Conservation (phyloP, 2,329 filamentous ascomycete genomes). For the Fonsecaea pedrosoi region DNA sequence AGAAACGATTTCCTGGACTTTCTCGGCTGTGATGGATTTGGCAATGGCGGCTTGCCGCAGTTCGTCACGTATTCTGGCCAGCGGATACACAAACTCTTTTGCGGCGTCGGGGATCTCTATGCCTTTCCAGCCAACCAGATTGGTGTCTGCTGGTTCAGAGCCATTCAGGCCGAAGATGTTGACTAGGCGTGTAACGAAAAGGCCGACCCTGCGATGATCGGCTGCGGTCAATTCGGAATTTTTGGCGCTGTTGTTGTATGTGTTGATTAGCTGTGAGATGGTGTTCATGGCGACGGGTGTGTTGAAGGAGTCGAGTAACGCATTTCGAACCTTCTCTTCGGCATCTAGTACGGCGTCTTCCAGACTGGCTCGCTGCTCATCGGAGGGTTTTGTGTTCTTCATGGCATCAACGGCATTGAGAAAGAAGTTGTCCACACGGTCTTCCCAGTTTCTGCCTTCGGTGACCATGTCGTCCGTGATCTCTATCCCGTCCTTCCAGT, state of each 20-base stretch:
- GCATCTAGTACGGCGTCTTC: constrained; percentile 59
- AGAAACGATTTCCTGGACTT: constrained; percentile 50
- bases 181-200: constrained; percentile 83
- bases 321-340: constrained; percentile 65
- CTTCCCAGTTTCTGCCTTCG: constrained; percentile 79
- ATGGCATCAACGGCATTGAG: constrained; percentile 45
- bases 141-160: constrained; percentile 43
- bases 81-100: constrained; percentile 66
- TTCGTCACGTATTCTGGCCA: constrained; percentile 63
- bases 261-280: constrained; percentile 78
- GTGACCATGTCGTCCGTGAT: constrained; percentile 83
- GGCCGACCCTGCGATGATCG: constrained; percentile 64
- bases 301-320: constrained; percentile 85
- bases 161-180: constrained; percentile 78
- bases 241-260: constrained; percentile 66
- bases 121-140: constrained; percentile 68
- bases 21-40: constrained; percentile 48
- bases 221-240: constrained; percentile 55
- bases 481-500: constrained; percentile 90
- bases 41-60: constrained; percentile 63
- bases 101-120: constrained; percentile 66
- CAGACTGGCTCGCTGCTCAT: constrained; percentile 42
- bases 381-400: constrained; percentile 59
- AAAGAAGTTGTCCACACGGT: constrained; percentile 75
- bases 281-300: constrained; percentile 78